Percentiles rank a stretch among this genome's conserved stretches.
Conservation (phyloP, 768 basidiomycete genomes). For the Neoboletus subvelutipes region DNA sequence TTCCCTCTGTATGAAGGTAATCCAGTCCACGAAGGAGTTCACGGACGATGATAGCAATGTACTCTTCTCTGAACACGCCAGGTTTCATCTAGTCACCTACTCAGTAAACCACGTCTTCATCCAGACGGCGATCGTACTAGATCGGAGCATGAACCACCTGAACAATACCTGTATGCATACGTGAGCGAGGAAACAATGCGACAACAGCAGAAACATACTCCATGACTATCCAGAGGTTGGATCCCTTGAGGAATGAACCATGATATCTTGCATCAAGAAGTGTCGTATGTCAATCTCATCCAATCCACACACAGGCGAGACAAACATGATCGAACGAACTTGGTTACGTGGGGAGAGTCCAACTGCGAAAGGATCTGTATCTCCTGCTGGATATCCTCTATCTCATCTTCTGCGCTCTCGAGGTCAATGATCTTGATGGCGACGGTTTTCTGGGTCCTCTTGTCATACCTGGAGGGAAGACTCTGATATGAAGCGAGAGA, state of each 20-base stretch:
- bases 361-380: conserved; percentile 97
- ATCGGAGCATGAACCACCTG: conserved; percentile 97
- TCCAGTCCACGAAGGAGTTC: conserved; percentile 92
- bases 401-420: conserved; percentile 98
- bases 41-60: conserved; percentile 94
- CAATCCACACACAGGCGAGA: conserved; percentile 28
- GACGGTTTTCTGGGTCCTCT: conserved; percentile 92
- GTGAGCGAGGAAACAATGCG: conserved; percentile 9
- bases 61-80: conserved; percentile 96
- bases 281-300: conserved; percentile 32
- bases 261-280: conserved; percentile 66
- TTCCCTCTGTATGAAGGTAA: conserved; percentile 94
- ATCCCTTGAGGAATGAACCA: conserved; percentile 93
- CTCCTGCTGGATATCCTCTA: conserved; percentile 99
- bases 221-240: conserved; percentile 99
- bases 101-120: conserved; percentile 9
- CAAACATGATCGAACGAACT: conserved; percentile 52
- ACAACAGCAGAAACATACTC: conserved; percentile 54
- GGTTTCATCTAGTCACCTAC: conserved; percentile 82
- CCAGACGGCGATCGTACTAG: conserved; percentile 54
- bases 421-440: conserved; percentile 99
- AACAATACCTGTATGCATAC: conserved; percentile 71
- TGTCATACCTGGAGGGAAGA: conserved; percentile 65
- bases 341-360: conserved; percentile 95
- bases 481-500: conserved; percentile 7